Base-by-base conservation (phyloP, 345 rosid genomes). In the Gossypium turneri region DNA sequence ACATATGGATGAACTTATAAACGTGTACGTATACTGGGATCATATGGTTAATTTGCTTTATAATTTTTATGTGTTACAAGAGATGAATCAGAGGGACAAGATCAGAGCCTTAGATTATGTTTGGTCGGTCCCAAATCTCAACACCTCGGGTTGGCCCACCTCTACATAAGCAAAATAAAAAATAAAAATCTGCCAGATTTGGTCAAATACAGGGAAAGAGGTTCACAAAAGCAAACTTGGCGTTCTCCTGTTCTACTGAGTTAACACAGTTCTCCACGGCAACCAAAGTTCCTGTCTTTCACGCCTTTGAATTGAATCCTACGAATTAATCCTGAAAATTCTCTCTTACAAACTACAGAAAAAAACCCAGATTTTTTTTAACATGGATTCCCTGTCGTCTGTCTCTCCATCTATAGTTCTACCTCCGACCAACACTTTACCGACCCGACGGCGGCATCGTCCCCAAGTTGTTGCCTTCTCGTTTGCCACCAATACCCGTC, bases 381-480 rank as follows among this genome's bases (percentile, higher is more conserved):
- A 34, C 41, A 34, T 92, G 98, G 97, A 94, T 73, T 82, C 97
- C 9, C 81, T 94, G 10, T 75, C 92, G 7, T 82, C 86, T 0
- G 85, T 87, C n/a, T 89, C 97, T n/a, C 90, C 94, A 9, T 88
- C 97, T 51, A 70, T 92, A 72, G 86, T 88, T 75, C 89, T 92
- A n/a, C 95, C 94, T 75, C 89, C 88, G 56, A 75, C 79, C 66
- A 82, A 77, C 52, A 67, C 84, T 43, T 74, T 81, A 81, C 82
- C 62, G 60, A 72, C 64, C 9, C 82, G 41, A 20, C 80, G 78
- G 59, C 85, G 75, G 55, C 85, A 76, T 5, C 85, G 74, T 45
- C 87, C 80, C n/a, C 83, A 55, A 8, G 24, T 82, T 64, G 69
- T 81, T 16, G 53, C 81, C 61, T 67, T 87, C 16, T 74, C 85